Evolutionary conservation across 129 eudicot species (phyloP), one percentile per base, ranked within the genome.

Genomic region (Chrysanthemum makinoi): DNA sequence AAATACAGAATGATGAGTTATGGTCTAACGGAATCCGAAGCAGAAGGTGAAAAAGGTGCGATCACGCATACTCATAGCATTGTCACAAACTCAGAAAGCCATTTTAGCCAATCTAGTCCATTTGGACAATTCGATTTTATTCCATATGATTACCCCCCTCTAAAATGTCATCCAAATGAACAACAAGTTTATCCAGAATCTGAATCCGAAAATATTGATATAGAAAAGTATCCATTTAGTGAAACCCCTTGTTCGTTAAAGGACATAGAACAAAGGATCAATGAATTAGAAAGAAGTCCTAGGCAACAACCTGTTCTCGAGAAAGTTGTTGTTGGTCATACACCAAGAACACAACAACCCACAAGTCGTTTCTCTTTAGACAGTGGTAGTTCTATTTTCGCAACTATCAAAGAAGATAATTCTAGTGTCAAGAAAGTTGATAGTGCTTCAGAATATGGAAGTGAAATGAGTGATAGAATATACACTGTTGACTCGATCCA

Each of bases 1-100:
- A 91, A 88, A 52, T 88, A 84, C 70, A 74, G 93, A 70, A 80
- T 91, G 93, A 82, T 88, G 97, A 88, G 97, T 68, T 91, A 78
- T 61, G 97, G 96, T 24, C 77, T 88, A 17, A 80, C 91, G 0
- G 97, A 88, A 75, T 73, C 81, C 2, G 97, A 88, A 78, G 87
- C 81, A 10, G 96, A 91, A 10, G 96, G 96, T 16, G 76, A 75
- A 62, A 73, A 76, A 35, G 57, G 72, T 30, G 72, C 69, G 10
- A 68, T 80, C 52, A 78, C 82, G 70, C 59, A 79, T 10, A 77
- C 72, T 72, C 73, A 80, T 30, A 88, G 86, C 79, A 61, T 66
- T 30, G 59, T 14, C 22, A 76, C 66, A 35, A 70, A 72, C 48
- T 55, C 76, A 1, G 88, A 76, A 18, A 80, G 16, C 43, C 87